Conservation (phyloP, 176 grass and related monocot species). For the Thalia dealbata region DNA sequence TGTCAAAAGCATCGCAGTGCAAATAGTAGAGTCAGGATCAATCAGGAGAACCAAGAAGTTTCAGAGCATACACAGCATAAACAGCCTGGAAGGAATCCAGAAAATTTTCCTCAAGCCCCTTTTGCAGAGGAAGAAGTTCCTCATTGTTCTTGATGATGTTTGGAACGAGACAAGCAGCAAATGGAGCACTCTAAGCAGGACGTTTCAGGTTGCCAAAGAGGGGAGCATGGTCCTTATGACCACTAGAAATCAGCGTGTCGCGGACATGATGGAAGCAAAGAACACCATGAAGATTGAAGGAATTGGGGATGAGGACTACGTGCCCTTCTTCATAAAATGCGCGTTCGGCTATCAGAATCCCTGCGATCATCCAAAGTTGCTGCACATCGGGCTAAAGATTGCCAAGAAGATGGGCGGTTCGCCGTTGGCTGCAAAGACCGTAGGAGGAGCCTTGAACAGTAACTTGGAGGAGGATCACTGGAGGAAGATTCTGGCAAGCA, state of each 20-base stretch:
- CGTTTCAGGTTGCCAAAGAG: not conserved
- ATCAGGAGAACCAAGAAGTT: not conserved
- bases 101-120: constrained; percentile 2
- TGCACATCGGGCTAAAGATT: constrained; percentile 37
- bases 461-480: constrained; percentile 33
- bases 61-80: not conserved
- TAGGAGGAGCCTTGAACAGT: constrained; percentile 36
- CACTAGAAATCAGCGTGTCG: constrained; percentile 26
- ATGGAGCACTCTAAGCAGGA: constrained; percentile 11
- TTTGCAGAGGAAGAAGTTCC: constrained; percentile 11
- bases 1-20: constrained; percentile 6
- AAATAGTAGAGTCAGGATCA: constrained; percentile 23
- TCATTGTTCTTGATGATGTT: constrained; percentile 35
- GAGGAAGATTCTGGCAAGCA: constrained; percentile 37
- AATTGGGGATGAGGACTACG: constrained; percentile 38
- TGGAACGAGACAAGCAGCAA: constrained; percentile 17
- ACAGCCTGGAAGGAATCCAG: constrained; percentile 20
- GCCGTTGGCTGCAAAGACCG: constrained; percentile 47
- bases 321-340: constrained; percentile 30
- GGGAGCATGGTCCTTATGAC: constrained; percentile 15
- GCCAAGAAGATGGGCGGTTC: constrained; percentile 35
- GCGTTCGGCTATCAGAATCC: constrained; percentile 33
- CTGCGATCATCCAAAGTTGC: constrained; percentile 26
- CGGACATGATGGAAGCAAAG: constrained; percentile 22
- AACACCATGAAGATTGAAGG: constrained; percentile 28